phyloP scores from a whole-genome alignment of 345 rosid species.

The Brassica napus region DNA sequence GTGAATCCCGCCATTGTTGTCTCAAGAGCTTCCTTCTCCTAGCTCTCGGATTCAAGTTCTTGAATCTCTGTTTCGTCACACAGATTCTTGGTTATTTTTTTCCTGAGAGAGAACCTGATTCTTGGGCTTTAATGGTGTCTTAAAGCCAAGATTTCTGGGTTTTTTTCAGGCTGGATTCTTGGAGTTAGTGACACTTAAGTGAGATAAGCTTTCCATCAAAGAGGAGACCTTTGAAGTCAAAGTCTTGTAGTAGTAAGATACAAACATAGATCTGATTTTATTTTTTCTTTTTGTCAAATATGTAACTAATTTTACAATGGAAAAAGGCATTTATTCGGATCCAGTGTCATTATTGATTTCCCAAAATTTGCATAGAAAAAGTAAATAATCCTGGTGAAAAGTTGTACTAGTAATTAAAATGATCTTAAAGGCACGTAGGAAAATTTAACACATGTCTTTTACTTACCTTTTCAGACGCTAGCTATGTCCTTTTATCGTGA shows the following conservation, averaged over 20 bases:
- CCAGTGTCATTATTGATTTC: slow-evolving; percentile 29
- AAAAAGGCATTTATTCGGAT: slow-evolving; percentile 7
- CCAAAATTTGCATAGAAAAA: slow-evolving; percentile 8
- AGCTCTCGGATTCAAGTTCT: slow-evolving; percentile 10
- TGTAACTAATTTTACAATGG: not conserved
- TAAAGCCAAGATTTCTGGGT: slow-evolving; percentile 21
- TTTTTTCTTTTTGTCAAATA: no score
- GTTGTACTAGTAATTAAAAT: slow-evolving; percentile 3
- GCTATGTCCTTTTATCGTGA: not conserved
- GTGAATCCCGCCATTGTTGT: slow-evolving; percentile 65
- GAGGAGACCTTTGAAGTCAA: slow-evolving; percentile 21
- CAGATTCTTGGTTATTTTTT: not conserved
- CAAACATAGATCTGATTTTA: slow-evolving; percentile 15
- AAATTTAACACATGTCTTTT: not conserved
- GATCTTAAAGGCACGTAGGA: not conserved
- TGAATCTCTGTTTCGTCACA: slow-evolving; percentile 11
- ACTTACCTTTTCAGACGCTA: not conserved
- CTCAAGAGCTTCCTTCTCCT: not conserved
- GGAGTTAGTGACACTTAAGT: slow-evolving; percentile 27
- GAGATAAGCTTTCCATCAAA: slow-evolving; percentile 31
- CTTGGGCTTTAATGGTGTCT: slow-evolving; percentile 10
- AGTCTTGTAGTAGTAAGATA: slow-evolving; percentile 18
- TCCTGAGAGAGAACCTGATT: not conserved
- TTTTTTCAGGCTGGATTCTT: not conserved
- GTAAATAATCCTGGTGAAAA: slow-evolving; percentile 11